phyloP scores from a whole-genome alignment of 208 protist genomes.

The Leptomonas pyrrhocoris region DNA sequence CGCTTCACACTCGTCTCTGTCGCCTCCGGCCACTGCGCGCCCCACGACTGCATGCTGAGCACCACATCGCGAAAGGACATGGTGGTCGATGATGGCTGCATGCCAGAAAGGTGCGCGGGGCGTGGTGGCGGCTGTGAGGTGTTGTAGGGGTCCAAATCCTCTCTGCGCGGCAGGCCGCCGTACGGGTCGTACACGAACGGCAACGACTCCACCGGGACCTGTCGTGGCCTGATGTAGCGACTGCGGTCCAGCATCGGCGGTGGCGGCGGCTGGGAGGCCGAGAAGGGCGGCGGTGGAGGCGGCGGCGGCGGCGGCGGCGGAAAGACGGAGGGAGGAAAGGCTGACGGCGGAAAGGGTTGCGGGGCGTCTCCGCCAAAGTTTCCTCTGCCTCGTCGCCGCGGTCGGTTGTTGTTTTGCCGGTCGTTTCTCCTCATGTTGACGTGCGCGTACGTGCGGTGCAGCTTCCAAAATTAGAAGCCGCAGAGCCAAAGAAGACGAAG shows the following conservation, averaged over 20 bases:
- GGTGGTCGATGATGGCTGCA: slow-evolving; percentile 12
- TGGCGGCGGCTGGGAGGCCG: background rate
- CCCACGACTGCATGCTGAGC: slow-evolving; percentile 40
- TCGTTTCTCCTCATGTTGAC: background rate
- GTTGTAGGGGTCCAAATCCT: slow-evolving; percentile 38
- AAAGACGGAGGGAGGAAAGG: background rate
- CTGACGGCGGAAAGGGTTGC: slow-evolving; percentile 1
- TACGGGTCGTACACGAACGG: slow-evolving; percentile 48
- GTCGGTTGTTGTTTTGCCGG: background rate
- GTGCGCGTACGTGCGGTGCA: background rate
- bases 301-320: background rate
- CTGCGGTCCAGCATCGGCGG: slow-evolving; percentile 5
- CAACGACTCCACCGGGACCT: background rate
- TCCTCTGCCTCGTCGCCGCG: background rate
- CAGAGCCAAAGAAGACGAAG: too few relatives aligned
- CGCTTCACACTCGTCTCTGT: slow-evolving; percentile 45
- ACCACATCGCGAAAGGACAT: slow-evolving; percentile 38
- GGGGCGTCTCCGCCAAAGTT: background rate
- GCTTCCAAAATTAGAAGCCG: too few relatives aligned
- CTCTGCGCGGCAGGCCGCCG: slow-evolving; percentile 44
- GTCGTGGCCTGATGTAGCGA: slow-evolving; percentile 4
- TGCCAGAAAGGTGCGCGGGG: slow-evolving; percentile 20
- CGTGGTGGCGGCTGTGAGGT: slow-evolving; percentile 13
- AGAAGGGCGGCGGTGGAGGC: background rate
- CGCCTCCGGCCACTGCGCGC: slow-evolving; percentile 24